A percentile compares a stretch with the other conserved stretches of the same genome.
These are phyloP conservation scores for Vachellia collinsii DNA, from an alignment of 306 rosid genomes.

Conservation along the genomic window DNA sequence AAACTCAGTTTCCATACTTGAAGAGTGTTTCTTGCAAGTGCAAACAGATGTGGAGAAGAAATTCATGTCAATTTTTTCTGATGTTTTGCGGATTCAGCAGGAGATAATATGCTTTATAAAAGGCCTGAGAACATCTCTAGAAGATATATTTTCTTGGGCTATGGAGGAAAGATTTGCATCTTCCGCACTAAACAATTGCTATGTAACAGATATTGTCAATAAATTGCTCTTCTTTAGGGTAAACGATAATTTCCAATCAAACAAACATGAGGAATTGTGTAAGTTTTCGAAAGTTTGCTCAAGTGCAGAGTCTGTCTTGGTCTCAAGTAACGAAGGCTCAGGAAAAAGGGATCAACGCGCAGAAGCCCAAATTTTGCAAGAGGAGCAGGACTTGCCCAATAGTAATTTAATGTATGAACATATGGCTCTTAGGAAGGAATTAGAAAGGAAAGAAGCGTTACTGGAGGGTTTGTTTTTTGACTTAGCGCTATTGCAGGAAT, in stretches of 20 bases:
- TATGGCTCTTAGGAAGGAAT: slow-evolving; percentile 64
- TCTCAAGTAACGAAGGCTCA: slow-evolving; percentile 29
- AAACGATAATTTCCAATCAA: slow-evolving; percentile 35
- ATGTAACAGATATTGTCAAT: slow-evolving; percentile 41
- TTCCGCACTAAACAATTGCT: slow-evolving; percentile 60
- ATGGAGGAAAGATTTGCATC: slow-evolving; percentile 56
- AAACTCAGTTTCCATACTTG: slow-evolving; percentile 59
- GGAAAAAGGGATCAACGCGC: slow-evolving; percentile 35
- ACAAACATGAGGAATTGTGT: slow-evolving; percentile 39
- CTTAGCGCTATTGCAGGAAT: slow-evolving; percentile 86
- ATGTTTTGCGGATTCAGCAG: slow-evolving; percentile 49
- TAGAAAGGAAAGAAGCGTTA: slow-evolving; percentile 74
- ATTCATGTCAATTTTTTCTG: slow-evolving; percentile 51
- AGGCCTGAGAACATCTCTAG: slow-evolving; percentile 59
- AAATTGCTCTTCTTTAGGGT: slow-evolving; percentile 38
- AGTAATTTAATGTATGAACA: slow-evolving; percentile 54
- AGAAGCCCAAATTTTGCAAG: slow-evolving; percentile 43
- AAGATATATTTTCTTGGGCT: slow-evolving; percentile 57
- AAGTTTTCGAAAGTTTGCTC: slow-evolving; percentile 39
- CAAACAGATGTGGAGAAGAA: slow-evolving; percentile 68
- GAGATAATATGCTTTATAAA: slow-evolving; percentile 51
- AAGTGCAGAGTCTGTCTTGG: slow-evolving; percentile 37
- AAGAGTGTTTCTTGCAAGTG: slow-evolving; percentile 64
- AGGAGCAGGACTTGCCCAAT: slow-evolving; percentile 46
- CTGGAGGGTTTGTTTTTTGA: slow-evolving; percentile 91